Percentiles rank a stretch among this genome's conserved stretches.
Evolutionary conservation across 2,329 filamentous ascomycete genomes (phyloP).

Genomic region (Exophiala aquamarina): DNA sequence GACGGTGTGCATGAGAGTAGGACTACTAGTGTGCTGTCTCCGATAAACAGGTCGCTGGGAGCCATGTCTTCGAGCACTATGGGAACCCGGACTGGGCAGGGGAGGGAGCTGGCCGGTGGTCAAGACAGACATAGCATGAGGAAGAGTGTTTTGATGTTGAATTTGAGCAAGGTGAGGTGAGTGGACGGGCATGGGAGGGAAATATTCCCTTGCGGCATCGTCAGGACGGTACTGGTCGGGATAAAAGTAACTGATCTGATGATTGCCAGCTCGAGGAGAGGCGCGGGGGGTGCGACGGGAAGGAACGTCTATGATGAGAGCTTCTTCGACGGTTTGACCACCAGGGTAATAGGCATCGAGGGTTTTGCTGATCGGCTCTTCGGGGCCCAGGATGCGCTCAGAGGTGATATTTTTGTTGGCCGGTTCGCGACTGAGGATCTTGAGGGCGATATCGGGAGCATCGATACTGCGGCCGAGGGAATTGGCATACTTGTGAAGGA

Average conservation of each 20-base stretch:
- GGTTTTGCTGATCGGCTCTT: constrained; percentile 76
- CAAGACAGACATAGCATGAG: constrained; percentile 75
- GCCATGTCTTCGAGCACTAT: constrained; percentile 57
- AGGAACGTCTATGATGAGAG: constrained; percentile 85
- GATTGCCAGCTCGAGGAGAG: constrained; percentile 63
- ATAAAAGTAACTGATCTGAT: constrained; percentile 55
- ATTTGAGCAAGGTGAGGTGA: constrained; percentile 42
- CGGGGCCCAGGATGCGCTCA: constrained; percentile 76
- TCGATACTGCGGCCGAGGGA: constrained; percentile 87
- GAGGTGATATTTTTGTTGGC: constrained; percentile 41
- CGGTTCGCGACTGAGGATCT: constrained; percentile 69
- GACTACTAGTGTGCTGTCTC: constrained; percentile 78
- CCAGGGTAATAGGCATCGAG: constrained; percentile 82
- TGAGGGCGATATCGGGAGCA: constrained; percentile 80
- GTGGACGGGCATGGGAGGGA: constrained; percentile 65
- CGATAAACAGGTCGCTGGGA: constrained; percentile 60
- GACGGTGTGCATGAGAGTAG: constrained; percentile 64
- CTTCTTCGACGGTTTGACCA: constrained; percentile 85
- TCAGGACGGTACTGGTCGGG: constrained; percentile 63
- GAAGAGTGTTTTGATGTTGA: constrained; percentile 36
- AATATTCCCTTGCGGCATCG: constrained; percentile 77
- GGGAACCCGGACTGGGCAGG: constrained; percentile 78
- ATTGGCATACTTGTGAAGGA: constrained; percentile 90
- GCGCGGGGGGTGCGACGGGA: constrained; percentile 73
- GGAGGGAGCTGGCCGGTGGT: constrained; percentile 76